phyloP scores from a whole-genome alignment of 192 early-diverging fungal species.

The Chytriomyces confervae region DNA sequence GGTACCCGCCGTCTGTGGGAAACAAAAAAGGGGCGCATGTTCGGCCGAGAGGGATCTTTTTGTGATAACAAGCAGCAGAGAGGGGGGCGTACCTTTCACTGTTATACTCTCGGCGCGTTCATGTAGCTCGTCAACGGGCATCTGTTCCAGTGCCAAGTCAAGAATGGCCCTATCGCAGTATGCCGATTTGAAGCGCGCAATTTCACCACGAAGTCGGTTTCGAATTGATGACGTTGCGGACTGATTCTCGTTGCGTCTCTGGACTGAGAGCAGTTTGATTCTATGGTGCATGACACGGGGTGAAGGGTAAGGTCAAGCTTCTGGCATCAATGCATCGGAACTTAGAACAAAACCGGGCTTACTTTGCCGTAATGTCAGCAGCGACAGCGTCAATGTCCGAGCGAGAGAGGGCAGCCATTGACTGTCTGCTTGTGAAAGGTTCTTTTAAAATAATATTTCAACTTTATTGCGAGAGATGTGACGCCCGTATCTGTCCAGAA shows the following conservation, averaged over 20 bases:
- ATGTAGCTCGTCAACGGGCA: constrained; percentile 45
- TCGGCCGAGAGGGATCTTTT: not conserved
- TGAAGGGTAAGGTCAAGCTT: not conserved
- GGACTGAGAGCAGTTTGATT: constrained; percentile 1
- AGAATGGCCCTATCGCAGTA: not conserved
- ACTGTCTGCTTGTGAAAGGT: not conserved
- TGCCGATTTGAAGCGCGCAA: not conserved
- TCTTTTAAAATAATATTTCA: not conserved
- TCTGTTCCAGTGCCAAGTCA: constrained; percentile 39
- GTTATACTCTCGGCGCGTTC: constrained; percentile 27
- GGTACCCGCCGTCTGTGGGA: constrained; percentile 7
- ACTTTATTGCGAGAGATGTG: not conserved
- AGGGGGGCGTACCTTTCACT: too few relatives aligned
- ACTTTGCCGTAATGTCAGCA: constrained; percentile 5
- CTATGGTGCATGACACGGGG: not conserved
- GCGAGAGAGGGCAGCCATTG: not conserved
- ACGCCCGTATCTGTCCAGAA: not conserved
- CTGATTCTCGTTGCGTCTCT: constrained; percentile 6
- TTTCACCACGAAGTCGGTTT: not conserved
- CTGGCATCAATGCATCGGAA: not conserved
- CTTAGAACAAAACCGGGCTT: not conserved
- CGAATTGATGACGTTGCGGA: not conserved
- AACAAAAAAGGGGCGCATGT: not conserved
- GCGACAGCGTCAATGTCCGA: not conserved
- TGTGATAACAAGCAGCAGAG: not conserved